Base-by-base conservation (phyloP, 805 yeast species). In the Starmerella stellata region DNA sequence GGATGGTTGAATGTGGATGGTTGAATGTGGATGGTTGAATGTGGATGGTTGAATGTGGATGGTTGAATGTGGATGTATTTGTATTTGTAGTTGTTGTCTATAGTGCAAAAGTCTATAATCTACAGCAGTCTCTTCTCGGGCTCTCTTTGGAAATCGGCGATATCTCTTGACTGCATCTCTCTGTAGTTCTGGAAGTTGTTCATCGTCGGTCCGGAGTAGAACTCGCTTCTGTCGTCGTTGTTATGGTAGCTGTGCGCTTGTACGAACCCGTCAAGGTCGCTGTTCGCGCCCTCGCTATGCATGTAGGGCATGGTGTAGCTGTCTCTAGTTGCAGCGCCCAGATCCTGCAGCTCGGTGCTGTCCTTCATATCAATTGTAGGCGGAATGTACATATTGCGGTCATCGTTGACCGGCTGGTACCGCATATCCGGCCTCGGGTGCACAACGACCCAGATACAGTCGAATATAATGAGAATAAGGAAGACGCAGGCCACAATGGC, bases 401-500 rank as follows among this genome's bases (percentile, higher is more conserved):
- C 98, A 58, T 90, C 98, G 51, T 78, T 78, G 78, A 87, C 78
- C 44, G 95, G 96, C 62, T 82, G 87, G 63, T 90, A 90, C 50
- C 93, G 71, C 8, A 87, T 73, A 59, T 90, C 98, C 38, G 98
- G 96, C 57, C 90, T 83, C 65, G 78, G 82, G 57, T 78, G 76
- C 24, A 85, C 48, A 51, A 90, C 59, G 0, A 95, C 94, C 59
- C 82, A 63, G 4, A 75, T 64, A 62, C 96, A 85, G 7, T 94
- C 79, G 29, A 83, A 72, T 50, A 90, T 74, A 34, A 94, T 83
- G 66, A 85, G 76, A 36, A 90, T 63, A 55, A 90, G 62, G 52
- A 87, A 67, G 51, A 80, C 69, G 47, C 81, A 65, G 3, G 95
- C 87, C 59, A 82, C 78, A 0, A 73, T 75, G 0, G 98, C 98